These are phyloP conservation scores for Russula sp. DNA, from an alignment of 768 basidiomycete species.

Conservation along the genomic window DNA sequence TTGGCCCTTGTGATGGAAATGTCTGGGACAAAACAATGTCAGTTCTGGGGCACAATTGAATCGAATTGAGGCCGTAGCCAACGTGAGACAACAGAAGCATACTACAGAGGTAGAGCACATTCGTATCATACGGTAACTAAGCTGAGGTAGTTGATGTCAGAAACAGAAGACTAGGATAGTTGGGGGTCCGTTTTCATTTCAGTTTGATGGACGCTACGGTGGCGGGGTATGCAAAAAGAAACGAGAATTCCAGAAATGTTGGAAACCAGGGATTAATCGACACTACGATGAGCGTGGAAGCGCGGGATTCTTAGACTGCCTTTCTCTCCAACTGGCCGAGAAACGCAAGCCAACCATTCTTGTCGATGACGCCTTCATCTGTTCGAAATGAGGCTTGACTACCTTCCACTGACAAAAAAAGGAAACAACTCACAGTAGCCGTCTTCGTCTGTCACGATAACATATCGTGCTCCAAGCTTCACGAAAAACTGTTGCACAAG, in stretches of 20 bases:
- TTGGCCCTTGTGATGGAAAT: too few species aligned
- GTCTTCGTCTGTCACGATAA: slow-evolving; percentile 75
- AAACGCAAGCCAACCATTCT: slow-evolving; percentile 91
- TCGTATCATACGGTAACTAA: not conserved
- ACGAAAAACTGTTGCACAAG: slow-evolving; percentile 90
- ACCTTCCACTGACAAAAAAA: not conserved
- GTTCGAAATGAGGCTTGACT: not conserved
- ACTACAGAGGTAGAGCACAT: not conserved
- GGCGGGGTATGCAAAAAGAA: not conserved
- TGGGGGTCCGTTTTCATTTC: not conserved
- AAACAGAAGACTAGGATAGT: not conserved
- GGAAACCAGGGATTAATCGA: not conserved
- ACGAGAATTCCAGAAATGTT: not conserved
- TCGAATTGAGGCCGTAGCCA: not conserved
- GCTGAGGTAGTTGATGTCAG: not conserved
- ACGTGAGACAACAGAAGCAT: not conserved
- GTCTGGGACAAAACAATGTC: too few species aligned
- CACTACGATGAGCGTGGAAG: not conserved
- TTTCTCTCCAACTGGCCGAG: slow-evolving; percentile 61
- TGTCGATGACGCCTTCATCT: slow-evolving; percentile 91
- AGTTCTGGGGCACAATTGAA: not conserved
- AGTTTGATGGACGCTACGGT: not conserved
- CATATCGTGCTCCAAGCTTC: slow-evolving; percentile 88
- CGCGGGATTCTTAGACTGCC: not conserved
- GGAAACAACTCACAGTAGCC: slow-evolving; percentile 58